Evolutionary conservation across 768 basidiomycete species (phyloP).

Genomic region (Clathrus columnatus): DNA sequence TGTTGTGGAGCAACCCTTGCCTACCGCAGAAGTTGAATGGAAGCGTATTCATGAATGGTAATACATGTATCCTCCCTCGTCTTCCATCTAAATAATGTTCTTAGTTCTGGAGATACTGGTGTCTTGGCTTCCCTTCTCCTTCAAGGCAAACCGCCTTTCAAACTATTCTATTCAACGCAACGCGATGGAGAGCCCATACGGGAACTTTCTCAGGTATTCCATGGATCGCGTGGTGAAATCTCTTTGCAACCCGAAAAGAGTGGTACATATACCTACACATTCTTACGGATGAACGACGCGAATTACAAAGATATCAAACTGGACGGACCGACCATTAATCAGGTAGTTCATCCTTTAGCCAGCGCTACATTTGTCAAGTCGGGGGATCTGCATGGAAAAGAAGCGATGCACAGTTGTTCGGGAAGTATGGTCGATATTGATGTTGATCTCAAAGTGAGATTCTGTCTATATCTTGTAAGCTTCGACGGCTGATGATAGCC

Average conservation of each 20-base stretch:
- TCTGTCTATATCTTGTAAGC: not conserved
- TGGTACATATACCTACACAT: conserved; percentile 81
- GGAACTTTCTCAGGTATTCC: conserved; percentile 51
- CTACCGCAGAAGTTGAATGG: conserved; percentile 82
- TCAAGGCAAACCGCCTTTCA: conserved; percentile 85
- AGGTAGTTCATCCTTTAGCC: conserved; percentile 85
- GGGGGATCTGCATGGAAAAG: conserved; percentile 49
- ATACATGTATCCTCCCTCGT: conserved; percentile 12
- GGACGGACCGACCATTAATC: conserved; percentile 69
- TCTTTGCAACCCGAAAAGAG: conserved; percentile 76
- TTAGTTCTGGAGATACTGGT: conserved; percentile 83
- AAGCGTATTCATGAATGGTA: conserved; percentile 88
- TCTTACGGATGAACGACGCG: conserved; percentile 69
- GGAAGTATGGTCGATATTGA: conserved; percentile 68
- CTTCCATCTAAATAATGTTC: conserved; percentile 6
- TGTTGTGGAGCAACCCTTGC: conserved; percentile 66
- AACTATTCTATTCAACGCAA: conserved; percentile 67
- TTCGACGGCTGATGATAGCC: conserved; percentile 2
- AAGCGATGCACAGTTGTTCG: conserved; percentile 50
- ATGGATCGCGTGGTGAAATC: conserved; percentile 69
- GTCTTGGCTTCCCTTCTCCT: conserved; percentile 81
- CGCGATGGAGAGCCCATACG: conserved; percentile 57
- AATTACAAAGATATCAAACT: conserved; percentile 75
- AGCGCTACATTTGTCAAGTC: conserved; percentile 58
- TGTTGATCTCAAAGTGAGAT: conserved; percentile 66